Evolutionary conservation across 2,329 filamentous ascomycete genomes (phyloP), one percentile per base, ranked within the genome.

Genomic region (Orbilia javanica): DNA sequence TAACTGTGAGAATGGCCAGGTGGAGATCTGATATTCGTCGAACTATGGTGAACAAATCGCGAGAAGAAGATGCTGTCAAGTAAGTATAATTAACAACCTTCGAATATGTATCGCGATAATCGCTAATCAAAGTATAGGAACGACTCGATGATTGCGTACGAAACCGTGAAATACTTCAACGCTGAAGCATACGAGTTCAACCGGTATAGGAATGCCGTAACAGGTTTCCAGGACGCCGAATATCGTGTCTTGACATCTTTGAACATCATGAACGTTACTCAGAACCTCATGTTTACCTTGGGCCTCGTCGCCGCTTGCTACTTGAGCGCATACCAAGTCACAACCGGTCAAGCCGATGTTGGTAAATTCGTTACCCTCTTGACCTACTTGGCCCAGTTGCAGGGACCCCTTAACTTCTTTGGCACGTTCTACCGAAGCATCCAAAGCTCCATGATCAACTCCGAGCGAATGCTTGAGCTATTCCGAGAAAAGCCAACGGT

Each of bases 131-230:
- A 10, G n/a, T 8, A 20, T 42, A 80, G 79, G 85, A 98, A 97
- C 83, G 96, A 99, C 84, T 98, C 96, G 0, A 96, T 99, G 86
- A 94, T 96, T 79, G 97, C 94, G n/a, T 99, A 98, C 84, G 96
- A 99, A 85, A 95, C 92, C 1, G 93, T 95, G 83, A 96, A 95
- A 83, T 95, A 95, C 82, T 96, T 96, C 87, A 95, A 95, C 81
- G 92, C 92, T 6, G 93, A 95, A 82, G 86, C 89, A 1, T 94
- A 92, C 82, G 93, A 96, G 82, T 94, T 93, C 80, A 86, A 87
- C 60, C 88, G 93, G 25, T 95, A 94, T 82, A 88, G 90, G 55
- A 85, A 87, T 52, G 92, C 92, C 27, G 92, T 96, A 68, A 86
- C 86, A 53, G 88, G 88, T 68, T 95, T 90, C 83, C 93, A 95